A percentile compares a stretch with the other conserved stretches of the same genome.
These are phyloP conservation scores for Nothophaeocryptopus gaeumannii DNA, from an alignment of 2,329 filamentous ascomycete genomes.

Conservation along the genomic window DNA sequence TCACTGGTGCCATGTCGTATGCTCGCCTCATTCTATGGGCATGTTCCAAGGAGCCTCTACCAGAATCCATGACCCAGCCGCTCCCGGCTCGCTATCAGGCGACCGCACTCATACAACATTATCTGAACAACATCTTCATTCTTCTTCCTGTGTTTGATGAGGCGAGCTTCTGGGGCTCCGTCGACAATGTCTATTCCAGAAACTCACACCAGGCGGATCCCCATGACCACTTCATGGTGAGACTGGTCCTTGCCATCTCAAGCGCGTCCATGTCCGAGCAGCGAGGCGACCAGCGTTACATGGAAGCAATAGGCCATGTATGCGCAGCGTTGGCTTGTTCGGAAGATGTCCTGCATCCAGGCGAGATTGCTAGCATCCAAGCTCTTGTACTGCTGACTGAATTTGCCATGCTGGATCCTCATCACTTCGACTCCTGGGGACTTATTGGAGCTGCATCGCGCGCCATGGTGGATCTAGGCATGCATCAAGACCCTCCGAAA, in stretches of 20 bases:
- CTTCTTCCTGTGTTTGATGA: constrained; percentile 82
- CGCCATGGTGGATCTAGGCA: constrained; percentile 82
- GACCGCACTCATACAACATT: constrained; percentile 72
- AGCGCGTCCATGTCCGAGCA: constrained; percentile 69
- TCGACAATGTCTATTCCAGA: constrained; percentile 78
- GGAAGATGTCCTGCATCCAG: constrained; percentile 79
- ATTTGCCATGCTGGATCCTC: constrained; percentile 85
- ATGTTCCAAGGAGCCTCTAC: constrained; percentile 69
- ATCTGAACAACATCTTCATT: constrained; percentile 76
- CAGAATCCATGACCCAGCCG: constrained; percentile 55
- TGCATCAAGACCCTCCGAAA: constrained; percentile 84
- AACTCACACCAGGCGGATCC: constrained; percentile 59
- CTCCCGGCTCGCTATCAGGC: constrained; percentile 71
- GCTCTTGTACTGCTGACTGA: constrained; percentile 81
- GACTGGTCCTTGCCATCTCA: constrained; percentile 84
- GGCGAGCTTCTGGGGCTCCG: constrained; percentile 69
- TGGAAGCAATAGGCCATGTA: constrained; percentile 59
- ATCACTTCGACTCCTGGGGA: constrained; percentile 92
- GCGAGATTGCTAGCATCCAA: constrained; percentile 81
- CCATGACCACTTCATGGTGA: constrained; percentile 80
- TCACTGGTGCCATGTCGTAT: constrained; percentile 86
- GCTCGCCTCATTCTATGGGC: constrained; percentile 83
- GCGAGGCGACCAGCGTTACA: constrained; percentile 62
- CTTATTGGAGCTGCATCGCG: constrained; percentile 86
- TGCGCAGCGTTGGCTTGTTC: constrained; percentile 70